These are phyloP conservation scores for Penicillium griseofulvum DNA, from an alignment of 2,329 filamentous ascomycete genomes.

Conservation along the genomic window DNA sequence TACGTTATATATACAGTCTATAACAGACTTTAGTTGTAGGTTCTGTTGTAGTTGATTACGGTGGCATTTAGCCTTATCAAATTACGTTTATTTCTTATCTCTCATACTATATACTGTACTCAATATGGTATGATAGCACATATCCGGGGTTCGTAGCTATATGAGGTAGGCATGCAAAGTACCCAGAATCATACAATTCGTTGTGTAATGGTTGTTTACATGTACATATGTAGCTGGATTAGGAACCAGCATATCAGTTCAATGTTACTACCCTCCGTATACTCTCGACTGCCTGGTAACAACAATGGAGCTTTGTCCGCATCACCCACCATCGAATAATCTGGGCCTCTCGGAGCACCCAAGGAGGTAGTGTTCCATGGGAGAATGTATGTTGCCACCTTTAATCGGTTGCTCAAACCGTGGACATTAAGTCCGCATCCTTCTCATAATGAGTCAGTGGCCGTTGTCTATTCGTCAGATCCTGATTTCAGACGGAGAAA, in stretches of 20 bases:
- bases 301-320: not conserved
- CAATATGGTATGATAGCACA: too few relatives aligned
- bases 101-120: not conserved
- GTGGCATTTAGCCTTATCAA: not conserved
- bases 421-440: not conserved
- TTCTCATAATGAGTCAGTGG: constrained; percentile 8
- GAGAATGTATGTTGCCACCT: not conserved
- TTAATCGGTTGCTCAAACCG: not conserved
- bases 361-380: not conserved
- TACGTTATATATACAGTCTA: not conserved
- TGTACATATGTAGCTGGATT: not conserved
- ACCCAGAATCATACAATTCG: not conserved
- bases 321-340: not conserved
- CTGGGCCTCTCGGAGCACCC: not conserved
- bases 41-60: not conserved
- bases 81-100: not conserved
- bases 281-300: not conserved
- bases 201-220: not conserved
- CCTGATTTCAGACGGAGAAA: constrained; percentile 9
- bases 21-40: not conserved
- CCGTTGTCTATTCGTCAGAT: not conserved
- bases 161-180: too few relatives aligned
- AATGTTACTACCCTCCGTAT: not conserved
- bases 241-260: not conserved
- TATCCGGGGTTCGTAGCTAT: not conserved